These are phyloP conservation scores for Ophiostoma pallidulum DNA, from an alignment of 2,329 filamentous ascomycete species.

Conservation along the genomic window DNA sequence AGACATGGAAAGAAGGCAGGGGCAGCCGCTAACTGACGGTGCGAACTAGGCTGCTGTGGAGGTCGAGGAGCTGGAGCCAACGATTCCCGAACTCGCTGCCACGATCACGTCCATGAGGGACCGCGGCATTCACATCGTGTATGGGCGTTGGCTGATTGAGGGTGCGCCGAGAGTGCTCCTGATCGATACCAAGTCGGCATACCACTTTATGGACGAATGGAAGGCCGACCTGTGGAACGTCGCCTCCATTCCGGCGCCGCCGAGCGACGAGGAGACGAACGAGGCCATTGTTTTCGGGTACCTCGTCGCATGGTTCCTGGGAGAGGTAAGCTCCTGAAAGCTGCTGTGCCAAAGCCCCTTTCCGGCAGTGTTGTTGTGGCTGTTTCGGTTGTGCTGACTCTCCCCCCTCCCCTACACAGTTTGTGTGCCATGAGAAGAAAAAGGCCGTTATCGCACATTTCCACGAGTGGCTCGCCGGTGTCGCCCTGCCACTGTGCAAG, in stretches of 20 bases:
- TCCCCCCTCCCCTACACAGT: slow-evolving; percentile 43
- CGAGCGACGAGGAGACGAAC: slow-evolving; percentile 88
- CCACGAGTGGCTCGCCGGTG: slow-evolving; percentile 96
- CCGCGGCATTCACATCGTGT: slow-evolving; percentile 79
- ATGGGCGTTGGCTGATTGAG: slow-evolving; percentile 96
- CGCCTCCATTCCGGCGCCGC: slow-evolving; percentile 86
- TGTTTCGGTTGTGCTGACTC: slow-evolving; percentile 1
- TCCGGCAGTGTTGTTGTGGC: neutral
- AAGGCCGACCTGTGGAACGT: slow-evolving; percentile 91
- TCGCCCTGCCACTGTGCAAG: slow-evolving; percentile 83
- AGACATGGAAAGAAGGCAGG: neutral
- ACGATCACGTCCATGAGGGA: slow-evolving; percentile 92
- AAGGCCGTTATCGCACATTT: slow-evolving; percentile 95
- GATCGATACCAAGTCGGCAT: slow-evolving; percentile 90
- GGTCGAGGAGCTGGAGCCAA: slow-evolving; percentile 85
- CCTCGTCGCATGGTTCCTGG: slow-evolving; percentile 93
- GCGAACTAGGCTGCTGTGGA: slow-evolving; percentile 78
- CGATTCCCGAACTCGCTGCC: slow-evolving; percentile 64
- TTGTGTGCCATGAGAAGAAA: slow-evolving; percentile 84
- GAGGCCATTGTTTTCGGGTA: slow-evolving; percentile 98
- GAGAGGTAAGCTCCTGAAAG: slow-evolving; percentile 62
- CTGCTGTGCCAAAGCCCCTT: no score
- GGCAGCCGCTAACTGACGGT: neutral
- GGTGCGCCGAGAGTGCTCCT: slow-evolving; percentile 88
- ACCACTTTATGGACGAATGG: slow-evolving; percentile 89